These are phyloP conservation scores for Rhodomyrtus psidioides DNA, from an alignment of 441 rosid genomes.

Conservation along the genomic window DNA sequence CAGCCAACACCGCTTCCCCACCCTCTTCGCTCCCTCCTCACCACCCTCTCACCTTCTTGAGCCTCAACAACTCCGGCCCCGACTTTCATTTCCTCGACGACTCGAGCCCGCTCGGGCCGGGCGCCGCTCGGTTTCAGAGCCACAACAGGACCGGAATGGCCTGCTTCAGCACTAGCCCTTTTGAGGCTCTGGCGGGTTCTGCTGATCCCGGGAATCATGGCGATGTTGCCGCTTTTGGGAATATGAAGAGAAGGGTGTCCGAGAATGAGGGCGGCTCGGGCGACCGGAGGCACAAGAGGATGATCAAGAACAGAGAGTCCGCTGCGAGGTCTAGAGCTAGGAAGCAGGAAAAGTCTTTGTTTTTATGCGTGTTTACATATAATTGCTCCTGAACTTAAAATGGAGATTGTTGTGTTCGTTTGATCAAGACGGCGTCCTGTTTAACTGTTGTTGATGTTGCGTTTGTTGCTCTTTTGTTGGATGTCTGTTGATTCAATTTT, in stretches of 20 bases:
- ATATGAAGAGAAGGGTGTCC: slow-evolving; percentile 23
- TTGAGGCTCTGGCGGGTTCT: slow-evolving; percentile 17
- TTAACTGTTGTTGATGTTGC: neutral
- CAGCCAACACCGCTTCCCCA: neutral
- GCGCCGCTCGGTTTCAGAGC: slow-evolving; percentile 11
- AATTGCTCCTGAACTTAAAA: neutral
- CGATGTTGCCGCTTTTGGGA: slow-evolving; percentile 17
- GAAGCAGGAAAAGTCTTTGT: slow-evolving; percentile 44
- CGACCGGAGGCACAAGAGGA: slow-evolving; percentile 42
- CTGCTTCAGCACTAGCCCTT: slow-evolving; percentile 17
- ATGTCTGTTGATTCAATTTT: neutral
- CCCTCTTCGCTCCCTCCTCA: neutral
- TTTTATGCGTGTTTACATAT: neutral
- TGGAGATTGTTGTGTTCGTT: neutral
- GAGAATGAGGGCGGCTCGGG: slow-evolving; percentile 19
- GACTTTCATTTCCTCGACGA: slow-evolving; percentile 32
- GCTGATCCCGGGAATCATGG: slow-evolving; percentile 6
- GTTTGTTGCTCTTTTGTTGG: neutral
- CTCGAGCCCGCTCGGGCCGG: slow-evolving; percentile 13
- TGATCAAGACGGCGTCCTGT: neutral
- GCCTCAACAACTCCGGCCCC: slow-evolving; percentile 34
- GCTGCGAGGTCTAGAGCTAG: slow-evolving; percentile 80
- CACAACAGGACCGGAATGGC: slow-evolving; percentile 4
- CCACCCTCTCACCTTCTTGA: slow-evolving; percentile 27
- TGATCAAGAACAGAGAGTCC: slow-evolving; percentile 81